Evolutionary conservation across 495 filamentous ascomycete species (phyloP).

Genomic region (Astrothelium subdiscretum): DNA sequence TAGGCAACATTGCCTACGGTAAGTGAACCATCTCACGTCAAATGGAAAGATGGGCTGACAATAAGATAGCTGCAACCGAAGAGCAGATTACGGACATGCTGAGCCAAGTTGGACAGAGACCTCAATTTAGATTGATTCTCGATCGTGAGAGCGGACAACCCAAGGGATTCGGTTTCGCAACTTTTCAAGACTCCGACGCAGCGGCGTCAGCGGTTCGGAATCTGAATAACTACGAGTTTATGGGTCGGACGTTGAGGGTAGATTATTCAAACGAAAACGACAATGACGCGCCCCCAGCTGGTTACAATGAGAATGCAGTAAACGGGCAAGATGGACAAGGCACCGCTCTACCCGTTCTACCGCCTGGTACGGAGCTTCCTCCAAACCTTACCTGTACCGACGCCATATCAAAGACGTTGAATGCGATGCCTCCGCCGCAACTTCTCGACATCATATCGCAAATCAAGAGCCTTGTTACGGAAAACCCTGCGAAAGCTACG

Average conservation of each 20-base stretch:
- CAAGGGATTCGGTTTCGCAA: constrained; percentile 93
- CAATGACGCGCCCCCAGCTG: constrained; percentile 34
- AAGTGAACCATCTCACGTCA: constrained; percentile 14
- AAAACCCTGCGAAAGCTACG: constrained; percentile 71
- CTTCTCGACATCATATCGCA: constrained; percentile 88
- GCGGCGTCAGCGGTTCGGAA: constrained; percentile 93
- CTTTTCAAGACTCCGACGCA: constrained; percentile 81
- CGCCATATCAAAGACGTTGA: constrained; percentile 80
- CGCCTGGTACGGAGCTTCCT: constrained; percentile 70
- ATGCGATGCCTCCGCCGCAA: constrained; percentile 72
- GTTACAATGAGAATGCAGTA: constrained; percentile 5
- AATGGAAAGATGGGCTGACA: background rate
- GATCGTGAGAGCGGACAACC: constrained; percentile 90
- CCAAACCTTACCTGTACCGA: constrained; percentile 74
- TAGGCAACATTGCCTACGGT: constrained; percentile 76
- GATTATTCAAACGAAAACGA: constrained; percentile 90
- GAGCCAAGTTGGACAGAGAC: constrained; percentile 70
- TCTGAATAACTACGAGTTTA: constrained; percentile 89
- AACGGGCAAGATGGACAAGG: constrained; percentile 30
- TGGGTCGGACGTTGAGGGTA: constrained; percentile 87
- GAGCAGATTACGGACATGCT: constrained; percentile 91
- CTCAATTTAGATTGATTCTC: constrained; percentile 91
- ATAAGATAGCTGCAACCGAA: constrained; percentile 64
- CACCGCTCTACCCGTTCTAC: constrained; percentile 59
- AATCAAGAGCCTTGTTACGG: constrained; percentile 79